Evolutionary conservation across 805 yeast genomes (phyloP), one percentile per base, ranked within the genome.

Genomic region (Candida ulmi): DNA sequence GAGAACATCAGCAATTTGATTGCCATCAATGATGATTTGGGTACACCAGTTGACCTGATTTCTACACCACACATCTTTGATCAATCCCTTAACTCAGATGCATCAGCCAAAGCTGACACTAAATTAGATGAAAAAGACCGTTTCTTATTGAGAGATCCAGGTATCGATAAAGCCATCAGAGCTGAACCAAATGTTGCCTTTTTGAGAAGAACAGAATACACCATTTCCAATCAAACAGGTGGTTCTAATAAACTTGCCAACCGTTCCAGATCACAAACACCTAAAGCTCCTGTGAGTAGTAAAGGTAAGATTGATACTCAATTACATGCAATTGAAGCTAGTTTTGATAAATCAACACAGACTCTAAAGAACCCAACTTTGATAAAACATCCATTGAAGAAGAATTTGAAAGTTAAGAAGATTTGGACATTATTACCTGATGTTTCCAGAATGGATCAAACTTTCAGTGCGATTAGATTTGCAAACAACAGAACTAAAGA

Each of bases 191-290:
- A 66, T 33, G 71, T 85, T 12, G 73, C 86, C n/a, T 90, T 91
- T 63, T 71, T 91, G 58, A 80, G 97, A 66, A 80, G 98, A 66
- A 91, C 99, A 0, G 98, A 93, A 58, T 91, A 91, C 59, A 83
- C 88, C 27, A 52, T 48, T 2, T 45, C 52, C 4, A 46, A 9
- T 9, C 6, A 21, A 9, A 21, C 24, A 6, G 24, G 24, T 21
- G 24, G 24, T 7, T 21, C 30, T 23, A 30, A 12, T 27, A n/a
- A 25, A 7, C 19, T 35, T 3, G 7, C 9, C 5, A 41, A 43
- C 33, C 47, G 63, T 2, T 42, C 54, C 6, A 46, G 50, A 39
- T 44, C 51, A 11, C 38, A 37, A 5, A 46, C 49, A 1, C 45
- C 52, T 17, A 12, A 39, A 17, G 13, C 17, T 11, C 11, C 8